phyloP scores from a whole-genome alignment of 805 yeast genomes.

The Candida rishiriensis region DNA sequence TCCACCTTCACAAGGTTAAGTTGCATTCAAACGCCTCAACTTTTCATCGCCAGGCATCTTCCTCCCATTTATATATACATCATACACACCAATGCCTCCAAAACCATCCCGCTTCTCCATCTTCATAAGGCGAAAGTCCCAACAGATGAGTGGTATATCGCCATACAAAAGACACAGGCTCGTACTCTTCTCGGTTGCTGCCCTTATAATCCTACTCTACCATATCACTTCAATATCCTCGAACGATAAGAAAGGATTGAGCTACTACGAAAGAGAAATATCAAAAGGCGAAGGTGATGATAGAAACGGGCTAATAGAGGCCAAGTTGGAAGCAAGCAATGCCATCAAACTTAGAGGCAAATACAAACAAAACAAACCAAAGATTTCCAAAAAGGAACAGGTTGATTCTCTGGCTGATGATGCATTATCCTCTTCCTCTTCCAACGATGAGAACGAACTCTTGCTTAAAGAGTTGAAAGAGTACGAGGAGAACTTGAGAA shows the following conservation, averaged over 20 bases:
- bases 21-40: too few relatives aligned
- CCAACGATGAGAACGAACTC: conserved; percentile 1
- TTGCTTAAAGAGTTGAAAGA: conserved; percentile 8
- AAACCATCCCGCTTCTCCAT: neutral
- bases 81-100: neutral
- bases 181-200: too few relatives aligned
- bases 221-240: neutral
- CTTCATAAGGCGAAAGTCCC: neutral
- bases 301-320: conserved; percentile 2
- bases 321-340: conserved; percentile 2
- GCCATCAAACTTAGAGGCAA: neutral
- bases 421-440: too few relatives aligned
- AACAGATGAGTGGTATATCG: neutral
- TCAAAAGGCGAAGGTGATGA: conserved; percentile 4
- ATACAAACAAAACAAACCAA: neutral
- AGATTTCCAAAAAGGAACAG: neutral
- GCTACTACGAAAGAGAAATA: conserved; percentile 19
- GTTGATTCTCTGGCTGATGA: neutral
- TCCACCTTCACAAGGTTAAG: too few relatives aligned
- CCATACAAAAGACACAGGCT: too few relatives aligned
- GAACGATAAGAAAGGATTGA: conserved; percentile 4
- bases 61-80: too few relatives aligned
- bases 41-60: too few relatives aligned
- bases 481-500: conserved; percentile 9
- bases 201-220: too few relatives aligned